phyloP scores from a whole-genome alignment of 2,329 filamentous ascomycete species.

The Diplodia scrobiculata region DNA sequence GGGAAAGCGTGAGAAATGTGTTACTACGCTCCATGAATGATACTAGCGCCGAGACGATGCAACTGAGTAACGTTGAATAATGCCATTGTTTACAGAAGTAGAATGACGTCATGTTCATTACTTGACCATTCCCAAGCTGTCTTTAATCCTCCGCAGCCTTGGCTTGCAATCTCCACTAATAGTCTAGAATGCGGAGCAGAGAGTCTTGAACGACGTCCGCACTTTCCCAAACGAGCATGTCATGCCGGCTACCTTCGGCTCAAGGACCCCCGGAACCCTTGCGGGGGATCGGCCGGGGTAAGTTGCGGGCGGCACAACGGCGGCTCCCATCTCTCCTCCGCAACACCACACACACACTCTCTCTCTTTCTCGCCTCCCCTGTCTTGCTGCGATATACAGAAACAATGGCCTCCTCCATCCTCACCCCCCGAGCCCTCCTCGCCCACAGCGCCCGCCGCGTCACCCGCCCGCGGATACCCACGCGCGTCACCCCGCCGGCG shows the following conservation, averaged over 20 bases:
- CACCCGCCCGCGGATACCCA: not conserved
- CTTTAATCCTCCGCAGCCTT: not conserved
- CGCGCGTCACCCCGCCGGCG: not conserved
- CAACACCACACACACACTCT: not conserved
- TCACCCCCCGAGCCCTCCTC: conserved; percentile 9
- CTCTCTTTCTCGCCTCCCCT: not conserved
- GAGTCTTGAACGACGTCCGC: not conserved
- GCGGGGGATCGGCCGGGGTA: conserved; percentile 15
- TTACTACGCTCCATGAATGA: too few species aligned
- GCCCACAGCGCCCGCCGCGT: conserved; percentile 19
- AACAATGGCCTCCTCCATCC: conserved; percentile 16
- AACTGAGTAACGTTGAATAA: too few species aligned
- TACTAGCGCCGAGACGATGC: too few species aligned
- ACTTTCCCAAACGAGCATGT: not conserved
- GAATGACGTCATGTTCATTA: not conserved
- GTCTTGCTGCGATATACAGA: not conserved
- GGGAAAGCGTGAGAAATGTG: too few species aligned
- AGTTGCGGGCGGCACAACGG: not conserved
- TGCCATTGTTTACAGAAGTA: too few species aligned
- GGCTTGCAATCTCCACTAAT: not conserved
- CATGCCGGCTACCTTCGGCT: conserved; percentile 24
- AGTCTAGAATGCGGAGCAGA: too few species aligned
- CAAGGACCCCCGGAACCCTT: not conserved
- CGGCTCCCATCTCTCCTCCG: too few species aligned
- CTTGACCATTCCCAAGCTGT: not conserved